Evolutionary conservation across 2,329 filamentous ascomycete species (phyloP), one percentile per base, ranked within the genome.

Genomic region (Paramyrothecium roridum): DNA sequence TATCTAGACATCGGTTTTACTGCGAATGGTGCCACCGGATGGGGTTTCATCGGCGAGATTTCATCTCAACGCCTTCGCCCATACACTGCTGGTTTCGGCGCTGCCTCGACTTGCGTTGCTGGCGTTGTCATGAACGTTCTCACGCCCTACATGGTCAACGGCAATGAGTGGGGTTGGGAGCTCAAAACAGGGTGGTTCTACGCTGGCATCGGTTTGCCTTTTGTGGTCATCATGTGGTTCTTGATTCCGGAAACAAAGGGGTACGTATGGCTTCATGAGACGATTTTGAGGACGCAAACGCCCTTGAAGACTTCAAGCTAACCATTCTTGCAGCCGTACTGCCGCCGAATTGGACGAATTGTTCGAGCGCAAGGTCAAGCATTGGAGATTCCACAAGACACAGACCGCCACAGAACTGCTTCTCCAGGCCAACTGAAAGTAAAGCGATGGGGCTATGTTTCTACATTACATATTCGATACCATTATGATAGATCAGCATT

Each of bases 11-110:
- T 65, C 16, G 65, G 62, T 2, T 54, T 66, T 46, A 63, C 60
- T 3, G 58, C 62, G 8, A 67, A 64, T 50, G 63, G 61, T 3
- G 65, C 64, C 2, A 62, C 63, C 1, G 65, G 65, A 10, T 69
- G 63, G 63, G 66, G 64, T 8, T 66, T 66, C 53, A 63, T 68
- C 48, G 67, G 63, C 23, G 67, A 69, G 53, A 67, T 68, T 16
- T 67, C 67, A 2, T 65, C 66, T 1, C 63, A 65, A 53, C 62
- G 64, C 16, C 58, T 67, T 20, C 60, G 63, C 3, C 59, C 61
- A 3, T 61, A 62, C 49, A 65, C 63, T 3, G 59, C 61, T 6
- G 61, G 62, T 0, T 61, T 64, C 30, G 63, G 58, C 19, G 57
- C 59, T 3, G 60, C 61, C 1, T 52, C 54, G 6, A 62, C 58